Conservation (phyloP, 2,329 filamentous ascomycete genomes). For the Plenodomus tracheiphilus region DNA sequence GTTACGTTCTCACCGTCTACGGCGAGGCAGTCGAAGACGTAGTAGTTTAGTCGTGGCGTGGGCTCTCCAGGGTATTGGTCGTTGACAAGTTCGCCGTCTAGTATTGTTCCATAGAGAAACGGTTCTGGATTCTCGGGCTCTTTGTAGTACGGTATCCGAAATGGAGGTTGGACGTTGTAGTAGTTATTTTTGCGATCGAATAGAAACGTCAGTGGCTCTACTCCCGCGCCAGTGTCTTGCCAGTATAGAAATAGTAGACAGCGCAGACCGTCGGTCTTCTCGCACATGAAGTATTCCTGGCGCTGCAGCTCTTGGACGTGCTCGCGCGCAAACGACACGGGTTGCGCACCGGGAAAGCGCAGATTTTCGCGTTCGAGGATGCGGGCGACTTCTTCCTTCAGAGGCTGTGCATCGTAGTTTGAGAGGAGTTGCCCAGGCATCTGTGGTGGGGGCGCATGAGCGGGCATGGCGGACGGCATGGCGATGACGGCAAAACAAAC, state of each 20-base stretch:
- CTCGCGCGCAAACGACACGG: conserved; percentile 82
- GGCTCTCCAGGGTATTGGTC: conserved; percentile 71
- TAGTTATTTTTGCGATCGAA: conserved; percentile 99
- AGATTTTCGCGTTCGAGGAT: conserved; percentile 71
- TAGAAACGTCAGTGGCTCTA: conserved; percentile 70
- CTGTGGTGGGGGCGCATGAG: conserved; percentile 36
- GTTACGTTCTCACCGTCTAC: conserved; percentile 77
- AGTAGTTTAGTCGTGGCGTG: conserved; percentile 70
- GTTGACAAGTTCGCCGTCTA: conserved; percentile 92
- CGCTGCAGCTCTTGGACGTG: conserved; percentile 82
- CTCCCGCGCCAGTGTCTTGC: conserved; percentile 46
- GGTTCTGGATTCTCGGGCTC: conserved; percentile 57
- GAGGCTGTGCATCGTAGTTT: conserved; percentile 43
- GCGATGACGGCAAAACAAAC: not conserved
- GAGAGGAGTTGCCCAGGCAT: conserved; percentile 39
- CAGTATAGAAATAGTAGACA: conserved; percentile 92
- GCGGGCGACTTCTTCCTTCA: conserved; percentile 73
- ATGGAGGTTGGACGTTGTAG: conserved; percentile 73
- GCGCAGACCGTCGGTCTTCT: conserved; percentile 95
- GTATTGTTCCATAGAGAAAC: conserved; percentile 79
- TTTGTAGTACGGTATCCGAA: conserved; percentile 78
- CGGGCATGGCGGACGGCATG: conserved; percentile 23
- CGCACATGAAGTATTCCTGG: conserved; percentile 94
- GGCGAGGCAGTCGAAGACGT: conserved; percentile 91
- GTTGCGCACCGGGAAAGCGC: conserved; percentile 86